phyloP scores from a whole-genome alignment of 2,329 filamentous ascomycete species.

The Raffaelea ambrosiae region DNA sequence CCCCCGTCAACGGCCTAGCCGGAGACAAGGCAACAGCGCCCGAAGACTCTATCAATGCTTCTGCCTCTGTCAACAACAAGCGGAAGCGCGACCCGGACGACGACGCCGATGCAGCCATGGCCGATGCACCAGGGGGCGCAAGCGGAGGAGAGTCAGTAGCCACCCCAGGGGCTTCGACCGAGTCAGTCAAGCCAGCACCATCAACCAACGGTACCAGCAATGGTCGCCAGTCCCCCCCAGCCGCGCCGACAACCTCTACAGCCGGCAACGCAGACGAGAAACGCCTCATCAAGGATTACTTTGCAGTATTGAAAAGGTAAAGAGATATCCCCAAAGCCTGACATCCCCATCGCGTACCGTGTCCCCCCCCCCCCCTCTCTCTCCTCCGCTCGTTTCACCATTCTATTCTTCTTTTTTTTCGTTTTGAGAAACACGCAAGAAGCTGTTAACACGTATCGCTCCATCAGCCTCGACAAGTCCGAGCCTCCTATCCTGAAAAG shows the following conservation, averaged over 20 bases:
- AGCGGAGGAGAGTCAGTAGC: background rate
- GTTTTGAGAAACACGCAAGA: too few species aligned
- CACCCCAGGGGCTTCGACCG: background rate
- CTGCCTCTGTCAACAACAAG: constrained; percentile 32
- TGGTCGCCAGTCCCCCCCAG: constrained; percentile 18
- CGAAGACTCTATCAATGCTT: constrained; percentile 5
- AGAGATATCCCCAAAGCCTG: constrained; percentile 9
- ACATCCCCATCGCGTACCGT: too few species aligned
- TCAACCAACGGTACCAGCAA: constrained; percentile 17
- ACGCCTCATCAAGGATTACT: constrained; percentile 30
- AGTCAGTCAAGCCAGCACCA: background rate
- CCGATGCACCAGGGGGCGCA: constrained; percentile 2
- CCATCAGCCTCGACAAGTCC: constrained; percentile 41
- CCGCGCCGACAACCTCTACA: constrained; percentile 12
- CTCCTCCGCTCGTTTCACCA: background rate
- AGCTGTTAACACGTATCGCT: too few species aligned
- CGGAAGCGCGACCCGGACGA: constrained; percentile 49
- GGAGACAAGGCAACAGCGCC: constrained; percentile 18
- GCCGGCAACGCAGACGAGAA: constrained; percentile 20
- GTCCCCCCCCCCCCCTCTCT: too few species aligned
- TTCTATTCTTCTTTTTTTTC: constrained; percentile 6
- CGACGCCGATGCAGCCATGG: constrained; percentile 18
- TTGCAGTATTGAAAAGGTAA: constrained; percentile 34
- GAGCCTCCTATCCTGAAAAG: constrained; percentile 47
- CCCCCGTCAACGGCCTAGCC: constrained; percentile 22